Percentiles rank a stretch among this genome's conserved stretches.
These are phyloP conservation scores for Lactarius psammicola DNA, from an alignment of 768 basidiomycete species.

Conservation along the genomic window DNA sequence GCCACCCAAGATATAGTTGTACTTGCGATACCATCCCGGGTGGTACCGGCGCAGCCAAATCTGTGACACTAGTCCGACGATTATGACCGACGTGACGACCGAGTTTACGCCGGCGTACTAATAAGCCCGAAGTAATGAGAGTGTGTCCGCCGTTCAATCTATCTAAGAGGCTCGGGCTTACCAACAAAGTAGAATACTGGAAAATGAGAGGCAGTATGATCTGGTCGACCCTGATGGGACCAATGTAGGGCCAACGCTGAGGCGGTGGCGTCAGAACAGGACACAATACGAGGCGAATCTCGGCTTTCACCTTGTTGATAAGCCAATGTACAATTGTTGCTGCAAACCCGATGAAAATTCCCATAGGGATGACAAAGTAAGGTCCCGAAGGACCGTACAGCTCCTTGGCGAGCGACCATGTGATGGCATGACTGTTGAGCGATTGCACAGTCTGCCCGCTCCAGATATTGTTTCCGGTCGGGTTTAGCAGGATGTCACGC, in stretches of 20 bases:
- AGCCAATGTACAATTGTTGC: constrained; percentile 55
- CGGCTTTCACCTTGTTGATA: constrained; percentile 44
- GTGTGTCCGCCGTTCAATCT: background rate
- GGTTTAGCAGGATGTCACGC: constrained; percentile 50
- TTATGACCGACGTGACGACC: constrained; percentile 45
- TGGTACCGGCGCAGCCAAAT: constrained; percentile 32
- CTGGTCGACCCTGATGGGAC: constrained; percentile 47
- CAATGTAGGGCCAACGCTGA: constrained; percentile 56
- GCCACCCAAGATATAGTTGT: constrained; percentile 67
- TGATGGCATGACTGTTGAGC: constrained; percentile 57
- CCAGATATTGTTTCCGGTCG: constrained; percentile 62
- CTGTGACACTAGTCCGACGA: constrained; percentile 56
- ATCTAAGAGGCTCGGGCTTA: background rate
- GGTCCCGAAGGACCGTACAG: constrained; percentile 54
- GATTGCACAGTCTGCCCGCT: constrained; percentile 40
- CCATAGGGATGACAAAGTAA: constrained; percentile 56
- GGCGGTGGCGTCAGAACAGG: constrained; percentile 7
- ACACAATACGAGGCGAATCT: background rate
- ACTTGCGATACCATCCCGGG: constrained; percentile 58
- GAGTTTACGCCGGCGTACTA: constrained; percentile 55
- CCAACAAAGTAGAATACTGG: constrained; percentile 43
- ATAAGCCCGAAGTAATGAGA: constrained; percentile 18
- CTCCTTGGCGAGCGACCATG: constrained; percentile 62
- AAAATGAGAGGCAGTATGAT: constrained; percentile 59
- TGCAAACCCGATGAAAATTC: constrained; percentile 52